Conservation (phyloP, 2,329 filamentous ascomycete genomes). For the Thelonectria rubi region DNA sequence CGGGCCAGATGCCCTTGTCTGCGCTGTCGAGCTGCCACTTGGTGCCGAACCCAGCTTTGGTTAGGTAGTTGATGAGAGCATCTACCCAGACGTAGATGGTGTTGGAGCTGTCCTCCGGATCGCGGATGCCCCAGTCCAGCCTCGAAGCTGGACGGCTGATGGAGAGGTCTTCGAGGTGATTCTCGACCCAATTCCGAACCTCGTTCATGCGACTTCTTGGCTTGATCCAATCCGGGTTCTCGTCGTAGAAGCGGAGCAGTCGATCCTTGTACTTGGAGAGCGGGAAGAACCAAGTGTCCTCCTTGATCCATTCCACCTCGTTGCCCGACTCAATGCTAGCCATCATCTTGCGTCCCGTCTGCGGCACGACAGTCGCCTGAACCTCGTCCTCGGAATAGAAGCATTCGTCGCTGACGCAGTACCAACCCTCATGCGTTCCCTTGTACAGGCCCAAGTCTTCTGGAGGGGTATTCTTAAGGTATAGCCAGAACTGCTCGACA, state of each 20-base stretch:
- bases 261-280: slow-evolving; percentile 83
- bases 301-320: slow-evolving; percentile 93
- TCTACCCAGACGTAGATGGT: slow-evolving; percentile 99
- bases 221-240: slow-evolving; percentile 80
- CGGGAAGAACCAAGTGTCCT: slow-evolving; percentile 94
- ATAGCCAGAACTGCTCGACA: slow-evolving; percentile 88
- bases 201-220: slow-evolving; percentile 79
- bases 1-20: slow-evolving; percentile 79
- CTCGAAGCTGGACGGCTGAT: slow-evolving; percentile 83
- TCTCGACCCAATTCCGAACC: slow-evolving; percentile 78
- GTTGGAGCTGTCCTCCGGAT: slow-evolving; percentile 84
- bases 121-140: slow-evolving; percentile 86
- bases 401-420: slow-evolving; percentile 94
- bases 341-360: slow-evolving; percentile 85
- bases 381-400: slow-evolving; percentile 87
- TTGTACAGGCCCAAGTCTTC: slow-evolving; percentile 83
- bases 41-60: slow-evolving; percentile 77
- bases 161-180: slow-evolving; percentile 85
- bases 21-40: slow-evolving; percentile 72
- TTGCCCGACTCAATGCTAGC: slow-evolving; percentile 87
- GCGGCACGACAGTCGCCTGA: slow-evolving; percentile 76
- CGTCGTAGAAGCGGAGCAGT: slow-evolving; percentile 80
- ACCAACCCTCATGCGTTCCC: slow-evolving; percentile 92
- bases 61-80: slow-evolving; percentile 92
- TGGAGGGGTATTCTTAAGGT: slow-evolving; percentile 64